phyloP scores from a whole-genome alignment of 2,329 filamentous ascomycete species.

The Colletotrichum sp. region DNA sequence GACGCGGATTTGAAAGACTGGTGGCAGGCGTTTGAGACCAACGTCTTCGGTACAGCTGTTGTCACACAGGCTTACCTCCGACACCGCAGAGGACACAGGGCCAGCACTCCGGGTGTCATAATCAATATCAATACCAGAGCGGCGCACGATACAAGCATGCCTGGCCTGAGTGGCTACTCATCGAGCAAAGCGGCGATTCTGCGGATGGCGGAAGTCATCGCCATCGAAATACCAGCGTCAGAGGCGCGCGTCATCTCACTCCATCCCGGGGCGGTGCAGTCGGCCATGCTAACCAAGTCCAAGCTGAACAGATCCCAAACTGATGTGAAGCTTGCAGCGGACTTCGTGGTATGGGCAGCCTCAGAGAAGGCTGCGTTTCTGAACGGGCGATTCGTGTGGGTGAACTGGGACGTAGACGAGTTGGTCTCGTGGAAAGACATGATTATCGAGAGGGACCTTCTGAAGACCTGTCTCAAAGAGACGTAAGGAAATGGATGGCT shows the following conservation, averaged over 20 bases:
- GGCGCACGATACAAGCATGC: background rate
- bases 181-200: constrained; percentile 76
- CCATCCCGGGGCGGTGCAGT: background rate
- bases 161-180: constrained; percentile 70
- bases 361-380: constrained; percentile 35
- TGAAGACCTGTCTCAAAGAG: constrained; percentile 13
- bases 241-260: background rate
- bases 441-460: constrained; percentile 21
- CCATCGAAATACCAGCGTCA: constrained; percentile 51
- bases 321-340: constrained; percentile 28
- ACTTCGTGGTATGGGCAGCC: constrained; percentile 32
- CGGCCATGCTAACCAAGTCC: background rate
- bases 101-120: background rate
- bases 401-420: constrained; percentile 41
- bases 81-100: background rate
- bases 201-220: constrained; percentile 73
- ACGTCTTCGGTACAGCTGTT: background rate
- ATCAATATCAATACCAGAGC: constrained; percentile 6
- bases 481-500: background rate
- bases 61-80: background rate
- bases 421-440: background rate
- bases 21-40: constrained; percentile 10
- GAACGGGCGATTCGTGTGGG: constrained; percentile 33
- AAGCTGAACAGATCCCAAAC: background rate
- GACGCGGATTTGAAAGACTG: background rate